Evolutionary conservation across 2,329 filamentous ascomycete species (phyloP), one percentile per base, ranked within the genome.

Genomic region (Pseudocercospora vitis): DNA sequence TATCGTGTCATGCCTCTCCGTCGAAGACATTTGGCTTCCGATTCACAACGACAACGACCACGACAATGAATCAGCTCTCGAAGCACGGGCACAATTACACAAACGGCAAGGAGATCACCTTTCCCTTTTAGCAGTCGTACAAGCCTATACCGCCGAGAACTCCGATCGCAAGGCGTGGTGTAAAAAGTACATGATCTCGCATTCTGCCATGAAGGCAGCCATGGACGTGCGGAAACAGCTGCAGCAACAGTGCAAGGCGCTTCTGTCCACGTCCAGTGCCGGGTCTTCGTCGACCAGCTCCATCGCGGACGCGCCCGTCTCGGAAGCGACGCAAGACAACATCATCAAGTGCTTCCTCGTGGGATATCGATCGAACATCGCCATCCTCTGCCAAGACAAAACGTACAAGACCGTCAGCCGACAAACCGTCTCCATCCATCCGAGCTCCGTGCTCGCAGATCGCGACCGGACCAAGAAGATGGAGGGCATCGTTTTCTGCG

Each of bases 1-100:
- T 65, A 86, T 96, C 51, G 88, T 86, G 46, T 81, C 83, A 0
- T 81, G 79, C 39, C 74, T 86, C n/a, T 83, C 80, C 56, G 82
- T 84, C 1, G 83, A 86, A 63, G 83, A 80, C 61, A 78, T 86
- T 24, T 86, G 85, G 65, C 68, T 84, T 3, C 81, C 82, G 55
- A 23, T 26, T 8, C 42, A 18, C 42, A 31, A 31, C 42, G 12
- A 28, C 42, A 19, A 16, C 19, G 74, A 80, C 3, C 76, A 77
- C 2, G 81, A 79, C 0, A 82, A 85, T 61, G 81, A 84, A 63
- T 75, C 79, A 58, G 82, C 81, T 1, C 76, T 81, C 50, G 71
- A 73, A 44, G 80, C 81, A 1, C 73, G 83, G 12, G 74, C 76
- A 5, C 77, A 81, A 58, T 73, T 86, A 0, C 80, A 78, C 62